Evolutionary conservation across 352 stramenopile genomes (phyloP).

Genomic region (Blastocystis sp.): DNA sequence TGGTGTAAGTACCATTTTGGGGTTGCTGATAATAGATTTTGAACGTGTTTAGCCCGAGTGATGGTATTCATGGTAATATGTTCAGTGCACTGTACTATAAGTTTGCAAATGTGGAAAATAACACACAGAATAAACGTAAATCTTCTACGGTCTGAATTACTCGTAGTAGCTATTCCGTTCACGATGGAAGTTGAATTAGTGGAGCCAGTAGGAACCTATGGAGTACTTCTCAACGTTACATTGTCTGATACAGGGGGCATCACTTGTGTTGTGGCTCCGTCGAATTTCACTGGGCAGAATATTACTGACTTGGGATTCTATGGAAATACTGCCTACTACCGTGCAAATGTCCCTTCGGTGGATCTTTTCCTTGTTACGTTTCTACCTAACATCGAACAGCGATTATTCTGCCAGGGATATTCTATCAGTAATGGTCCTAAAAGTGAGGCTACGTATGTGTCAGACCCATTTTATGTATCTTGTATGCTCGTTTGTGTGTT

Average conservation of each 20-base stretch:
- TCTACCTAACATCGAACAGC: background rate
- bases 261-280: background rate
- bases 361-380: background rate
- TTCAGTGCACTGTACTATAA: background rate
- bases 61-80: background rate
- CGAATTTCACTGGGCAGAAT: background rate
- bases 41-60: slow-evolving; percentile 28
- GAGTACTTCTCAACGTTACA: background rate
- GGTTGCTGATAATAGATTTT: background rate
- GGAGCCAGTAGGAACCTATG: background rate
- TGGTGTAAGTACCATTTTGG: background rate
- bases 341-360: background rate
- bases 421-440: background rate
- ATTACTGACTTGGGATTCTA: background rate
- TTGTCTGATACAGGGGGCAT: background rate
- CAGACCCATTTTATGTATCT: slow-evolving; percentile 8
- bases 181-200: background rate
- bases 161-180: background rate
- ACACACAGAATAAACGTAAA: background rate
- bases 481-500: background rate
- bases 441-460: background rate
- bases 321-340: background rate
- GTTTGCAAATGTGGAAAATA: background rate
- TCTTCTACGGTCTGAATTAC: background rate
- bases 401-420: background rate